Evolutionary conservation across 2,329 filamentous ascomycete genomes (phyloP), one percentile per base, ranked within the genome.

Genomic region (Trichoderma pleuroti): DNA sequence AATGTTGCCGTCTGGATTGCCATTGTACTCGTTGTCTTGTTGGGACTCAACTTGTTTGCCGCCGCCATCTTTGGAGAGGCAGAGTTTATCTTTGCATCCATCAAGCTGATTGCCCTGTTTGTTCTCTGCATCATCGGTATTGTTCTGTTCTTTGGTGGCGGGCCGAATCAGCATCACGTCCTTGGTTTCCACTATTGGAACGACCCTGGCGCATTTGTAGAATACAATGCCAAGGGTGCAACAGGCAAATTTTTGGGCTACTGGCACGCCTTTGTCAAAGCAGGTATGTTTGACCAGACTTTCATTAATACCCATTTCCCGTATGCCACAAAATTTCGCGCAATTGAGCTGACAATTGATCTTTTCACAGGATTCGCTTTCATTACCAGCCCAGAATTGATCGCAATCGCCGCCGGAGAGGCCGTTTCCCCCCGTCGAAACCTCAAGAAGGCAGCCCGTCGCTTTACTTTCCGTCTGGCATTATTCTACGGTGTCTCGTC

Each of bases 401-500:
- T 86, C 70, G 87, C 87, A 49, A 86, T 90, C 70, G 88, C 90
- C 1, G 90, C 89, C 6, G 90, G 88, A 57, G 90, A 92, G 82
- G 88, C 88, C 1, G 81, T 88, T 30, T 87, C 89, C 26, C 90
- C 90, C 2, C 86, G 88, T 66, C 84, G 86, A 76, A 90, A 90
- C 80, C 88, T 92, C 70, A 90, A 90, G 70, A 90, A 89, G 81
- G 89, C 89, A 0, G 87, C 88, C 5, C 82, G 84, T 18, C 86
- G 88, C 57, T 90, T 90, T 74, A 84, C 90, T 74, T 89, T 84
- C 81, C 87, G 89, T 72, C 85, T 91, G 21, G 83, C 87, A 56
- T 76, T 90, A 74, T 91, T 91, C 78, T 91, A 91, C 77, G 86
- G 89, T 8, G 78, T 90, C n/a, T 85, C 86, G 4, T 86, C 87